These are phyloP conservation scores for Epichloe sp. DNA, from an alignment of 2,329 filamentous ascomycete genomes.

Conservation along the genomic window DNA sequence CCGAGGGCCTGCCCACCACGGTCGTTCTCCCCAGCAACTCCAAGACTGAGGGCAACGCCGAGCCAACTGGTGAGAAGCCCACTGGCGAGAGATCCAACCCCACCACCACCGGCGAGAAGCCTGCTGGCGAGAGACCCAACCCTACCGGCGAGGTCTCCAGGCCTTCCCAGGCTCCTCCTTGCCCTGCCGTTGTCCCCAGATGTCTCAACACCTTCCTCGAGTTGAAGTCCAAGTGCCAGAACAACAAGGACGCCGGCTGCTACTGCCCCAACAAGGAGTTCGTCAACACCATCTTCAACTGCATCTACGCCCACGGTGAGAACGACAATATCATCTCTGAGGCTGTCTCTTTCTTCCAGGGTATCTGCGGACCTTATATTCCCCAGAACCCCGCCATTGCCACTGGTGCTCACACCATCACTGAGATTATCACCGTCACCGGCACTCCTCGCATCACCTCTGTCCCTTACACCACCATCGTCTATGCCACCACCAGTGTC, in stretches of 20 bases:
- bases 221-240: constrained; percentile 53
- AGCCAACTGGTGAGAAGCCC: constrained; percentile 8
- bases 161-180: constrained; percentile 19
- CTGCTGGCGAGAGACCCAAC: constrained; percentile 7
- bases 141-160: constrained; percentile 6
- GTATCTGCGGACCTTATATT: constrained; percentile 71
- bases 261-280: constrained; percentile 74
- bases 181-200: constrained; percentile 64
- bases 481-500: constrained; percentile 32
- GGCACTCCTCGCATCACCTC: constrained; percentile 37
- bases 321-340: constrained; percentile 51
- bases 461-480: constrained; percentile 37
- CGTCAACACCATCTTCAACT: constrained; percentile 67
- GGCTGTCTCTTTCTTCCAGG: constrained; percentile 75
- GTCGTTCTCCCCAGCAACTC: constrained; percentile 7
- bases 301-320: constrained; percentile 64
- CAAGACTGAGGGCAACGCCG: constrained; percentile 4
- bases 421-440: constrained; percentile 44
- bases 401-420: constrained; percentile 55
- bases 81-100: constrained; percentile 6
- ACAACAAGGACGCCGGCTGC: constrained; percentile 73
- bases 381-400: constrained; percentile 72
- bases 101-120: not conserved
- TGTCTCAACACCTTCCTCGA: constrained; percentile 89
- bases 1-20: constrained; percentile 5